phyloP scores from a whole-genome alignment of 2,329 filamentous ascomycete species.

The Graphilbum sp. region DNA sequence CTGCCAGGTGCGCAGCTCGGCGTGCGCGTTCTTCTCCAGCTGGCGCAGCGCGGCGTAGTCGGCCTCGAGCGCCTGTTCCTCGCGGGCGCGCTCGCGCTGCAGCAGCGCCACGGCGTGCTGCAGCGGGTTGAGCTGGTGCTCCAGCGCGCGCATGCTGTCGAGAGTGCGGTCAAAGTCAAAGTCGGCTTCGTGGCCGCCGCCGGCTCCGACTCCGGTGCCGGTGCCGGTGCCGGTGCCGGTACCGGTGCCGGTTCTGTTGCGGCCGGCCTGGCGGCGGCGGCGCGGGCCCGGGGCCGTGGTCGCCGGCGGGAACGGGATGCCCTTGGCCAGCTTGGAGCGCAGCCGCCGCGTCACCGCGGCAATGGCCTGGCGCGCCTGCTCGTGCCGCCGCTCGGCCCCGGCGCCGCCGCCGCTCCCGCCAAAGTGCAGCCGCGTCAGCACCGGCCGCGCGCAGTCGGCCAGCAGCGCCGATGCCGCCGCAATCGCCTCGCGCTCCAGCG shows the following conservation, averaged over 20 bases:
- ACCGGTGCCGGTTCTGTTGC: neutral
- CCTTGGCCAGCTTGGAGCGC: constrained; percentile 37
- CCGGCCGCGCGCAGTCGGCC: constrained; percentile 40
- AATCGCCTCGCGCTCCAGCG: constrained; percentile 37
- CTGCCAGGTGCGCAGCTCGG: constrained; percentile 33
- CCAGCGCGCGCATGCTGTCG: constrained; percentile 37
- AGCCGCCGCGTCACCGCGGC: constrained; percentile 38
- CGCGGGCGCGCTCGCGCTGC: constrained; percentile 36
- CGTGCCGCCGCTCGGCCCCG: constrained; percentile 22
- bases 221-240: no score
- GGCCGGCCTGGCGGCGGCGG: neutral
- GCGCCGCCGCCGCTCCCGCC: constrained; percentile 13
- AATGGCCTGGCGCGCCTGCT: constrained; percentile 39
- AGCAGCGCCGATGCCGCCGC: constrained; percentile 39
- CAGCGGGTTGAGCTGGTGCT: constrained; percentile 43
- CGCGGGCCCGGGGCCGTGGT: neutral
- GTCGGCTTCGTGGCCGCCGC: constrained; percentile 32
- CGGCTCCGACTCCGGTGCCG: constrained; percentile 15
- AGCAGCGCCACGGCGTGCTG: constrained; percentile 48
- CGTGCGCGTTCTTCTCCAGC: constrained; percentile 39
- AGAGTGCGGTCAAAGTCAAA: constrained; percentile 51
- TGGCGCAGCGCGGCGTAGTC: constrained; percentile 35
- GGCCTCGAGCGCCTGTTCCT: constrained; percentile 36
- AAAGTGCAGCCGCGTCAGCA: constrained; percentile 38
- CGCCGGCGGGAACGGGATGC: constrained; percentile 48